Evolutionary conservation across 441 rosid species (phyloP), one percentile per base, ranked within the genome.

Genomic region (Populus hybrid): DNA sequence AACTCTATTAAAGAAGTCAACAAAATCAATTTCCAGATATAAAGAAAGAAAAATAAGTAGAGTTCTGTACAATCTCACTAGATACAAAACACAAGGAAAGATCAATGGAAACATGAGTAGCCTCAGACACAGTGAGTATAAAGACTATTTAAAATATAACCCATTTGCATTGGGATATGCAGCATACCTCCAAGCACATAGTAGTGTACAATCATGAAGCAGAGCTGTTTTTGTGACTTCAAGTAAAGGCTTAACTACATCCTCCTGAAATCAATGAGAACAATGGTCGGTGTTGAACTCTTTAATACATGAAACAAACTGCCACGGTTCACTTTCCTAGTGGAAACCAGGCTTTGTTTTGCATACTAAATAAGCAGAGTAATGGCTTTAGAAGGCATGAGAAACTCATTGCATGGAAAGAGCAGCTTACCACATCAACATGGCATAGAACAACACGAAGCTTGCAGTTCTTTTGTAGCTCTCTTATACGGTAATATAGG

Each of bases 121-220:
- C 69, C 69, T 11, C 32, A 66, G 32, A 18, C 21, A 16, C 21
- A 53, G 21, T 16, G 1, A 66, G 7, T 30, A 12, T 66, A 21
- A 23, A 24, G n/a, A 24, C 36, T 66, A 12, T 2, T 66, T 24
- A 24, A 26, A 3, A 66, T 66, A 66, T 26, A 23, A 66, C 14
- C 30, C 30, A 26, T 24, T 26, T 24, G 32, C 69, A 66, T 9
- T 26, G 34, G 34, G 36, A 66, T 26, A 57, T 18, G 76, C 57
- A 61, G 71, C 72, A 4, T 83, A 93, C 98, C 99, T 90, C 97
- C 97, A 91, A 80, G 90, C 94, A 82, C 99, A 94, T 75, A 95
- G 78, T 40, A 96, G 83, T 5, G 99, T 92, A 76, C 99, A 92
- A 83, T 94, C 97, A 90, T 94, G 98, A 76, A 96, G 97, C 80